Conservation (phyloP, 2,329 filamentous ascomycete species). For the Diplocarpon rosae region DNA sequence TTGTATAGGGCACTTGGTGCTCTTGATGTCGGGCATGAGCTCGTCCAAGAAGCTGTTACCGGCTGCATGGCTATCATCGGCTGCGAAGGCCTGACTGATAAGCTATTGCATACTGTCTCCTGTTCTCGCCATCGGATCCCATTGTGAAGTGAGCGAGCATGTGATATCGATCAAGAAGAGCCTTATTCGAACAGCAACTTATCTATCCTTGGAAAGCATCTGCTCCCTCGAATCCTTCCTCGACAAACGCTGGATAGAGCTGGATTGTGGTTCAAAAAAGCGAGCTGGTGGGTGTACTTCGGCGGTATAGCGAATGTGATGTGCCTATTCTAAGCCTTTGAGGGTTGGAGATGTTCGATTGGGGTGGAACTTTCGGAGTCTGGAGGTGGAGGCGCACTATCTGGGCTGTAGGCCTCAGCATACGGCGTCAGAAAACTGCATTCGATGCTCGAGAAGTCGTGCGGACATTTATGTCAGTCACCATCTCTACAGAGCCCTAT, state of each 20-base stretch:
- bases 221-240: slow-evolving; percentile 19
- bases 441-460: too few species aligned
- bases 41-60: slow-evolving; percentile 32
- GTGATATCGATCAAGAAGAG: slow-evolving; percentile 20
- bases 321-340: slow-evolving; percentile 19
- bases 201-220: slow-evolving; percentile 21
- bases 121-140: slow-evolving; percentile 30
- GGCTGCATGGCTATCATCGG: slow-evolving; percentile 30
- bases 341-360: background rate
- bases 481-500: too few species aligned
- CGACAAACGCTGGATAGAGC: slow-evolving; percentile 17
- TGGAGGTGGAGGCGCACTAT: background rate
- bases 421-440: too few species aligned
- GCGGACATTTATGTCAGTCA: too few species aligned
- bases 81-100: slow-evolving; percentile 28
- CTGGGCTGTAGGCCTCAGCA: too few species aligned
- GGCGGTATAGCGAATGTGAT: slow-evolving; percentile 21
- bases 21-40: slow-evolving; percentile 29
- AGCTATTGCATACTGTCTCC: slow-evolving; percentile 32
- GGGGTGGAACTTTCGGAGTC: background rate
- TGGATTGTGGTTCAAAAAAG: slow-evolving; percentile 12
- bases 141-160: slow-evolving; percentile 26
- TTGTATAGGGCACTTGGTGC: slow-evolving; percentile 34
- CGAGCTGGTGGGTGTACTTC: slow-evolving; percentile 22
- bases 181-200: slow-evolving; percentile 14